Evolutionary conservation across 192 early-diverging fungal species (phyloP), one percentile per base, ranked within the genome.

Genomic region (Dimargaris verticillata): DNA sequence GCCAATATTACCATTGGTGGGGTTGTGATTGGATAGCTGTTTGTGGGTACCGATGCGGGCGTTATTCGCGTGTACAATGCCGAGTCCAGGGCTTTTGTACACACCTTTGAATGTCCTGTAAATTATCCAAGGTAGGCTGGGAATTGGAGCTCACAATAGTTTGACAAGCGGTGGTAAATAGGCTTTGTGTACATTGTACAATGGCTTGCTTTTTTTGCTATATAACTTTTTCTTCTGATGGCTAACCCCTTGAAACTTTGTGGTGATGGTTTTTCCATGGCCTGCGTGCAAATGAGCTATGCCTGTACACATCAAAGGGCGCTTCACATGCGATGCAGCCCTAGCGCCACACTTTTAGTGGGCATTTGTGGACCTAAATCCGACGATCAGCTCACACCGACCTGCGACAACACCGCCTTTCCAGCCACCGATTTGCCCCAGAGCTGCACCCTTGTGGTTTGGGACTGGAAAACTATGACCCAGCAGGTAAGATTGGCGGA

Each of bases 381-480:
- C 28, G 70, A 66, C 7, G 61, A 48, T 20, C 47, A 48, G 47
- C 18, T 48, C n/a, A n/a, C n/a, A n/a, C n/a, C n/a, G n/a, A n/a
- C n/a, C n/a, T n/a, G n/a, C n/a, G n/a, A n/a, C n/a, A n/a, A n/a
- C n/a, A n/a, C n/a, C n/a, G n/a, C n/a, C n/a, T n/a, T n/a, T n/a
- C n/a, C n/a, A n/a, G n/a, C n/a, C n/a, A 7, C 3, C 4, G 47
- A 7, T 48, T 17, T 20, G 4, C 47, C 47, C 47, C 18, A 48
- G 22, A 48, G 18, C 22, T 48, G 47, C 47, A 28, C 26, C 55
- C 66, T 44, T 75, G 75, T 60, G 70, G 69, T 76, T 7, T 74
- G 77, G 66, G 73, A 78, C 59, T 66, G 80, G 69, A 83, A 78
- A 54, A 73, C 77, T 11, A 73, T 75, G 74, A 52, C 70, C 9